phyloP scores from a whole-genome alignment of 2,329 filamentous ascomycete species.

The Alternaria brassicae region DNA sequence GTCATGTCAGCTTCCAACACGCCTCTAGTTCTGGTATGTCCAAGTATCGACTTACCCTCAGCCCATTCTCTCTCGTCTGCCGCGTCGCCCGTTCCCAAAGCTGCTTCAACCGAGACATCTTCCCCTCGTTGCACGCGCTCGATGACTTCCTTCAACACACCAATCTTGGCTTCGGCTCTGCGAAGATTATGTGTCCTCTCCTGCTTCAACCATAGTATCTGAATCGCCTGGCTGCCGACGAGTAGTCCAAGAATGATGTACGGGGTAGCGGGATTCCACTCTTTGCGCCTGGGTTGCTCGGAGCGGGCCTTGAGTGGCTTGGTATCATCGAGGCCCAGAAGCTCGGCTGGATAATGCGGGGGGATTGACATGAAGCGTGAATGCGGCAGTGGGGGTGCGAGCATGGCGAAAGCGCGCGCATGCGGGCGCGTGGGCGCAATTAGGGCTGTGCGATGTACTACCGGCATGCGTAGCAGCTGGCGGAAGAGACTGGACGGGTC shows the following conservation, averaged over 20 bases:
- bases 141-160: conserved; percentile 76
- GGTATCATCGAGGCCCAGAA: conserved; percentile 51
- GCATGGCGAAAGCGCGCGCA: conserved; percentile 31
- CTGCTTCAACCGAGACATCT: conserved; percentile 74
- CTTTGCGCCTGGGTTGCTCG: conserved; percentile 32
- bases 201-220: conserved; percentile 82
- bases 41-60: conserved; percentile 65
- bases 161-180: conserved; percentile 80
- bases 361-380: conserved; percentile 40
- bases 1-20: conserved; percentile 18
- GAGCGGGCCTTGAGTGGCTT: conserved; percentile 31
- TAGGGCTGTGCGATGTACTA: conserved; percentile 29
- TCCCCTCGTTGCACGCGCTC: conserved; percentile 44
- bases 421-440: conserved; percentile 26
- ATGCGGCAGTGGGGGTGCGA: conserved; percentile 22
- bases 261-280: conserved; percentile 65
- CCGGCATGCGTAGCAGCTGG: conserved; percentile 38
- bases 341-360: conserved; percentile 46
- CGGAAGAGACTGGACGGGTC: conserved; percentile 33
- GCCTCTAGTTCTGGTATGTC: background rate
- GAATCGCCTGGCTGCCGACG: conserved; percentile 94
- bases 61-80: conserved; percentile 86
- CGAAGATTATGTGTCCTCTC: conserved; percentile 76
- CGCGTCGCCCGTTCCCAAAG: conserved; percentile 78
- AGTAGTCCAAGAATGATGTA: conserved; percentile 75